Evolutionary conservation across 768 basidiomycete genomes (phyloP).

Genomic region (Termitomyces sp.): DNA sequence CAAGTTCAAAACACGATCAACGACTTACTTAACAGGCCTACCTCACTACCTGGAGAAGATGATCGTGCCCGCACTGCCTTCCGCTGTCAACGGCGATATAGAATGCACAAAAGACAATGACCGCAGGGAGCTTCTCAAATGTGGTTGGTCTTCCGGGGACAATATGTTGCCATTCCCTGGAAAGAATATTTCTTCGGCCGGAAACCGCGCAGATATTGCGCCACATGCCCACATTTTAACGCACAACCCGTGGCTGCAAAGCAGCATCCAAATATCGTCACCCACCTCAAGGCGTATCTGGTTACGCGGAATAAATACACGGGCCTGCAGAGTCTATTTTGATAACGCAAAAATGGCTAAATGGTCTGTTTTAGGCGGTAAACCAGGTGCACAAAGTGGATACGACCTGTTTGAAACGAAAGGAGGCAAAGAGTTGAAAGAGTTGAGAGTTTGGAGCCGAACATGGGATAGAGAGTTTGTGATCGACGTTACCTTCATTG

Average conservation of each 20-base stretch:
- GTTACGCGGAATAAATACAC: slow-evolving; percentile 50
- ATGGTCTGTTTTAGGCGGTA: slow-evolving; percentile 7
- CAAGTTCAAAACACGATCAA: slow-evolving; percentile 20
- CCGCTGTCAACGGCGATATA: slow-evolving; percentile 13
- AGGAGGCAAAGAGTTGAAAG: slow-evolving; percentile 25
- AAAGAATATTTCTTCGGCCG: not conserved
- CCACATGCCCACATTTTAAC: slow-evolving; percentile 1
- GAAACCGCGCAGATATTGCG: not conserved
- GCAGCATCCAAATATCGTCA: slow-evolving; percentile 11
- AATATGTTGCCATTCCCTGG: slow-evolving; percentile 20
- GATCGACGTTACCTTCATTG: slow-evolving; percentile 38
- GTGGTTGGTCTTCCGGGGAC: slow-evolving; percentile 22
- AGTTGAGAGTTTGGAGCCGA: slow-evolving; percentile 47
- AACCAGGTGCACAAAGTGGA: not conserved
- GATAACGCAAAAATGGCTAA: slow-evolving; percentile 19
- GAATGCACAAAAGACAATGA: slow-evolving; percentile 13
- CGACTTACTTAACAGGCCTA: slow-evolving; percentile 42
- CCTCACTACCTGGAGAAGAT: slow-evolving; percentile 38
- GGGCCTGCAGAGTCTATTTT: slow-evolving; percentile 56
- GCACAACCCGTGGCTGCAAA: slow-evolving; percentile 14
- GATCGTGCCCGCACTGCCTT: slow-evolving; percentile 26
- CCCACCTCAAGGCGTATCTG: slow-evolving; percentile 29
- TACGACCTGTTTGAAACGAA: slow-evolving; percentile 9
- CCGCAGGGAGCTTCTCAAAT: slow-evolving; percentile 18
- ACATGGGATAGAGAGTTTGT: slow-evolving; percentile 44